phyloP scores from a whole-genome alignment of 192 early-diverging fungal genomes.

The Funneliformis geosporum region DNA sequence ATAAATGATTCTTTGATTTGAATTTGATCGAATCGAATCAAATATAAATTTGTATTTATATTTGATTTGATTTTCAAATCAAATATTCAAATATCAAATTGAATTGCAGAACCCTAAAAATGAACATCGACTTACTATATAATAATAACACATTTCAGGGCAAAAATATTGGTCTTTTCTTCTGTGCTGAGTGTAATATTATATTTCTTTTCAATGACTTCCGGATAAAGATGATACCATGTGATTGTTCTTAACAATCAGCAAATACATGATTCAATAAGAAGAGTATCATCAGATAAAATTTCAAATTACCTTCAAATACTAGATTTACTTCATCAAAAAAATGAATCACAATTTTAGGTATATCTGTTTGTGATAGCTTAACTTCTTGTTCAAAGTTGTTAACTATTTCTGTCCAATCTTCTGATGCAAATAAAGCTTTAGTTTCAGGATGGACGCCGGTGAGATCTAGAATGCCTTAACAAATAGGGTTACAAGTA shows the following conservation, averaged over 20 bases:
- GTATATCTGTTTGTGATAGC: constrained; percentile 23
- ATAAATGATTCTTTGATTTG: too few species aligned
- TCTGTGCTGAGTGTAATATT: constrained; percentile 15
- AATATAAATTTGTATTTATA: too few species aligned
- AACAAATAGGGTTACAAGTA: constrained; percentile 30
- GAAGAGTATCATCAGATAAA: constrained; percentile 11
- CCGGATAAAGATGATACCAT: too few species aligned
- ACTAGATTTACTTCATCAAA: constrained; percentile 33
- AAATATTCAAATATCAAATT: too few species aligned
- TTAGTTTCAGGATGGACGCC: constrained; percentile 32
- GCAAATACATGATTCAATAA: constrained; percentile 29
- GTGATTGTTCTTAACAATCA: constrained; percentile 13
- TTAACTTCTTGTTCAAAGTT: constrained; percentile 33
- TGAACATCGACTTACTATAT: constrained; percentile 13
- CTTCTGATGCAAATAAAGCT: constrained; percentile 26
- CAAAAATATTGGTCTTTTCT: constrained; percentile 18
- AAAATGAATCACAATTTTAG: constrained; percentile 31
- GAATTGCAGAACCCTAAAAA: too few species aligned
- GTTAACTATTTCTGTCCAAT: constrained; percentile 34
- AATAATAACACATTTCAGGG: background rate
- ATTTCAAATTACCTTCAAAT: constrained; percentile 15
- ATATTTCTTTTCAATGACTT: constrained; percentile 17
- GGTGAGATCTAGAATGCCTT: constrained; percentile 33
- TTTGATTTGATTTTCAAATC: too few species aligned
- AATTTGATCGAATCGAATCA: too few species aligned